Evolutionary conservation across 352 stramenopile genomes (phyloP), one percentile per base, ranked within the genome.

Genomic region (Phytophthora uliginosa): DNA sequence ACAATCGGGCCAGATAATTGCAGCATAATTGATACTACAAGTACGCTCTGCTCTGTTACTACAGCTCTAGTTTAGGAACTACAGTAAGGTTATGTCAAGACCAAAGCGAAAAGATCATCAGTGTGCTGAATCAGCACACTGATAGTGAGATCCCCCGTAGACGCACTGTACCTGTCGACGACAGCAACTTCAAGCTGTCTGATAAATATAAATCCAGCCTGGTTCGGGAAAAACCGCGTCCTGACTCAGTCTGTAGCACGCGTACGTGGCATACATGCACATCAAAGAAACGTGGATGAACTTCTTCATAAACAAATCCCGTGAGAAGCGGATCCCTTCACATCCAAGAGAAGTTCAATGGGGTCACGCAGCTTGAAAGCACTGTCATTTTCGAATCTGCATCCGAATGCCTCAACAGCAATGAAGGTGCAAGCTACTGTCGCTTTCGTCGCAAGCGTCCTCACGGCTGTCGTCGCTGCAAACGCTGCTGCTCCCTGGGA

Each of bases 311-410:
- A 13, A 53, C 47, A 54, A 6, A 54, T 54, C 20, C 18, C 45
- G 18, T 5, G 7, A 9, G 45, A 57, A 48, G 45, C 45, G 4
- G 22, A 13, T 8, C 45, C 17, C 42, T 22, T 59, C 48, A 66
- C 50, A 47, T 26, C 28, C 40, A 50, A 20, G 18, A 12, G 9
- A 42, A 12, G 36, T 17, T 40, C 8, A 10, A 42, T 42, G 34
- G 34, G 34, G 1, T 42, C 40, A 22, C 7, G 40, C 36, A 18
- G 12, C 12, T 42, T 17, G 12, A 17, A 42, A 42, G 36, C 36
- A 45, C 17, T 53, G 26, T 55, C 63, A 71, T 71, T 71, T 60
- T 12, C n/a, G 50, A 62, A 72, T 62, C 67, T 51, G 26, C 50
- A 52, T 62, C 52, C 36, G 36, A 62, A 28, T 42, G 20, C 52